Base-by-base conservation (phyloP, 139 green algal genomes). In the Mesotaenium endlicherianum region DNA sequence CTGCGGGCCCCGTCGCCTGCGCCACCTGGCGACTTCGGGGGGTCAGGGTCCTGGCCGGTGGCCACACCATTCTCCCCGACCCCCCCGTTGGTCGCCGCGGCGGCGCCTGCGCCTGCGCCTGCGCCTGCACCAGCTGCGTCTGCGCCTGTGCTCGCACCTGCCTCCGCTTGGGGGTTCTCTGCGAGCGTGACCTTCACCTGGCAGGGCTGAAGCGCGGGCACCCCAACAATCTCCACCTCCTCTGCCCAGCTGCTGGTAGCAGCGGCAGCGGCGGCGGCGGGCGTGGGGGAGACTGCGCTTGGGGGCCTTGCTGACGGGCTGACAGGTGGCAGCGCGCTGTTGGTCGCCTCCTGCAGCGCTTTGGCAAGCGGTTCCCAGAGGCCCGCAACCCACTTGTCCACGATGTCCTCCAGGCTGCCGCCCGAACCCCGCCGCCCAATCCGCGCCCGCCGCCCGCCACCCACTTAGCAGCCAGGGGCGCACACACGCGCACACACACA, bases 381-480 rank as follows among this genome's bases (percentile, higher is more conserved):
- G 14, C 86, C 87, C 4, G 94, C 91, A 3, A 84, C 89, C 95
- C 95, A 98, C 1, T 77, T 77, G 5, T 98, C 94, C 42, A 97
- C 90, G 36, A 90, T 43, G 14, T 90, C 88, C 78, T 91, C 84
- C 20, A 91, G 57, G 26, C 87, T 86, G 77, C 58, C n/a, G n/a
- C n/a, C 74, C 6, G 43, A 72, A 72, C 6, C 41, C 36, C 20
- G 26, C 38, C 26, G 20, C 53, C 20, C 20, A 64, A 64, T 34
- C 20, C 26, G 20, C 53, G 20, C 26, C 26, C 53, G 26, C 26
- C 11, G 20, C 17, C 60, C 11, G 43, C 11, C 11, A 11, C 43
- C 43, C 60, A 6, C 41, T 72, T 6, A 72, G 60, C 8, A 72
- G 43, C n/a, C n/a, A n/a, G n/a, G n/a, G n/a, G n/a, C n/a, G n/a